These are phyloP conservation scores for Claviceps lovelessii DNA, from an alignment of 2,329 filamentous ascomycete genomes.

Conservation along the genomic window DNA sequence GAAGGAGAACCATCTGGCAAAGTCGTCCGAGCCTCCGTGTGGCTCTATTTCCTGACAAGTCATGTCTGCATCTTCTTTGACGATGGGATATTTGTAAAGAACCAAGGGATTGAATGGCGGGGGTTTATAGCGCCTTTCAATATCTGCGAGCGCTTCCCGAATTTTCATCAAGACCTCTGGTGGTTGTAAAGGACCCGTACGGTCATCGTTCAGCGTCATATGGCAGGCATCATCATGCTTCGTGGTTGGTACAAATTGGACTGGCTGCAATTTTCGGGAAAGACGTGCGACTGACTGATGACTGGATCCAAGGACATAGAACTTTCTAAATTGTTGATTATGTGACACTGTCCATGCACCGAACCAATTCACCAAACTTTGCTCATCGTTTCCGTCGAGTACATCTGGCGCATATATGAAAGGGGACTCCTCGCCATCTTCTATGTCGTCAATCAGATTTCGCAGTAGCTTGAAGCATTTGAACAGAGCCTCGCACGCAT, in stretches of 20 bases:
- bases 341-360: constrained; percentile 40
- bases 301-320: constrained; percentile 39
- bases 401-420: constrained; percentile 31
- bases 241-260: not conserved
- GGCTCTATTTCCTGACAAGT: constrained; percentile 11
- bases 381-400: constrained; percentile 45
- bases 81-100: constrained; percentile 26
- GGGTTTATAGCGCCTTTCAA: not conserved
- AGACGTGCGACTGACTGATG: constrained; percentile 9
- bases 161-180: not conserved
- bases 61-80: constrained; percentile 21
- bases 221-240: not conserved
- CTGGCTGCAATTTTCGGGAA: constrained; percentile 11
- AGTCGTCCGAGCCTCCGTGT: constrained; percentile 8
- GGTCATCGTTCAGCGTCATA: not conserved
- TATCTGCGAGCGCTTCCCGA: not conserved
- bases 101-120: constrained; percentile 10
- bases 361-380: constrained; percentile 49
- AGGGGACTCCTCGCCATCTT: constrained; percentile 11
- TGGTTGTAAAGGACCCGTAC: not conserved
- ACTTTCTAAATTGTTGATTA: constrained; percentile 37
- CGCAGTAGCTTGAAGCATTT: constrained; percentile 12
- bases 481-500: constrained; percentile 9
- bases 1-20: constrained; percentile 12
- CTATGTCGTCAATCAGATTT: constrained; percentile 7